A percentile compares a stretch with the other conserved stretches of the same genome.
These are phyloP conservation scores for Actinidia chinensis DNA, from an alignment of 179 eudicot genomes.

Conservation along the genomic window DNA sequence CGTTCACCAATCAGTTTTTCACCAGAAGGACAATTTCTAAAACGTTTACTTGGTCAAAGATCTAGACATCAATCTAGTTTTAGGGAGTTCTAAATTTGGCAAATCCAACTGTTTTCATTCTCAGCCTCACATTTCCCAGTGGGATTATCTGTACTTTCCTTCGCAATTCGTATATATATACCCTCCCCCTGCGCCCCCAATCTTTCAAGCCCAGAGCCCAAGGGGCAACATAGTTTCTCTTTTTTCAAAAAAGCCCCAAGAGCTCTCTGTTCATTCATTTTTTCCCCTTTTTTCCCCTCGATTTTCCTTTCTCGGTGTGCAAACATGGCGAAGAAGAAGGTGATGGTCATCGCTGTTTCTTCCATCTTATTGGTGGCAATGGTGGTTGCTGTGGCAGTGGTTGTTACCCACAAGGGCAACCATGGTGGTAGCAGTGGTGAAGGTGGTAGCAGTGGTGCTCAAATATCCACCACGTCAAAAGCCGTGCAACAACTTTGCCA, in stretches of 20 bases:
- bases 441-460: neutral
- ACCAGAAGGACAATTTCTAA: neutral
- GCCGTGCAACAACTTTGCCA: constrained; percentile 32
- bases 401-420: neutral
- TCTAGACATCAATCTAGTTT: neutral
- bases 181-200: neutral
- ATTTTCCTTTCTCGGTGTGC: neutral
- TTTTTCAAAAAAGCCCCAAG: neutral
- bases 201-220: constrained; percentile 9
- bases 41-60: constrained; percentile 4
- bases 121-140: neutral
- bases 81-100: neutral
- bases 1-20: neutral
- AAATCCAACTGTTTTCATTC: neutral
- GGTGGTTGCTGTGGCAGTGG: constrained; percentile 24
- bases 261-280: neutral
- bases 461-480: constrained; percentile 15
- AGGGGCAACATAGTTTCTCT: neutral
- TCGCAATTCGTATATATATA: neutral
- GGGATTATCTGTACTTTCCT: constrained; percentile 5
- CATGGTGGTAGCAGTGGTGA: neutral
- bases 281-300: neutral
- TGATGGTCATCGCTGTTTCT: constrained; percentile 26
- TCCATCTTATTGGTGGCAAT: constrained; percentile 33
- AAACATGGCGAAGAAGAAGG: constrained; percentile 24